Conservation (phyloP, 768 basidiomycete genomes). For the Chiua virens region DNA sequence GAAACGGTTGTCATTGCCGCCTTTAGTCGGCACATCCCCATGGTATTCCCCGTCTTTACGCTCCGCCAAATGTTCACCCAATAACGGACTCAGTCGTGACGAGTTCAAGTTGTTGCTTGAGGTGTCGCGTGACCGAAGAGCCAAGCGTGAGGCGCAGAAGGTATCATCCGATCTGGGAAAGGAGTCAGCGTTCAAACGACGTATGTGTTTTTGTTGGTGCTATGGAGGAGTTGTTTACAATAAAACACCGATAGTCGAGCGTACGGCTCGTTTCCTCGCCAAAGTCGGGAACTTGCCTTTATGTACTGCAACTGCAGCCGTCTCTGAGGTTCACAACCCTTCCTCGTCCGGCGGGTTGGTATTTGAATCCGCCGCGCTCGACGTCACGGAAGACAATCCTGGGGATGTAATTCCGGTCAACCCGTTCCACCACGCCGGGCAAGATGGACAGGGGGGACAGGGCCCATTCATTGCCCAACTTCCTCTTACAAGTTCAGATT, state of each 20-base stretch:
- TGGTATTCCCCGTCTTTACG: slow-evolving; percentile 53
- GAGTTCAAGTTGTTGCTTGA: slow-evolving; percentile 65
- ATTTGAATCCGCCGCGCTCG: slow-evolving; percentile 62
- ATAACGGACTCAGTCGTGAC: slow-evolving; percentile 58
- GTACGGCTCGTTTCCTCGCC: slow-evolving; percentile 73
- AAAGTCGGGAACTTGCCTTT: slow-evolving; percentile 64
- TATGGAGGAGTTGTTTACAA: slow-evolving; percentile 2
- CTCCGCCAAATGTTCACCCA: slow-evolving; percentile 37
- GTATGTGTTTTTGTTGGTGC: slow-evolving; percentile 41
- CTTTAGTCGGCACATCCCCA: slow-evolving; percentile 23
- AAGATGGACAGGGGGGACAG: slow-evolving; percentile 69
- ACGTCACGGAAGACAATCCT: slow-evolving; percentile 36
- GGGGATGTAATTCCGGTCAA: neutral
- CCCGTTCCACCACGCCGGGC: slow-evolving; percentile 16
- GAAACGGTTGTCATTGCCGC: slow-evolving; percentile 53
- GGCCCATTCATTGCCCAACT: too few species aligned
- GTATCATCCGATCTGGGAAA: slow-evolving; percentile 61
- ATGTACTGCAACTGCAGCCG: slow-evolving; percentile 54
- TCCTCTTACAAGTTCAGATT: slow-evolving; percentile 21
- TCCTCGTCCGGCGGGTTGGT: slow-evolving; percentile 68
- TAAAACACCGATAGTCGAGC: slow-evolving; percentile 49
- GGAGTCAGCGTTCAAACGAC: slow-evolving; percentile 72
- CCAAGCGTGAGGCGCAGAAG: slow-evolving; percentile 44
- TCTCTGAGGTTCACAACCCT: slow-evolving; percentile 65
- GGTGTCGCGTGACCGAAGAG: slow-evolving; percentile 57